Evolutionary conservation across 1,139 yeast genomes (phyloP).

Genomic region (Yamadazyma atmosphaerica): DNA sequence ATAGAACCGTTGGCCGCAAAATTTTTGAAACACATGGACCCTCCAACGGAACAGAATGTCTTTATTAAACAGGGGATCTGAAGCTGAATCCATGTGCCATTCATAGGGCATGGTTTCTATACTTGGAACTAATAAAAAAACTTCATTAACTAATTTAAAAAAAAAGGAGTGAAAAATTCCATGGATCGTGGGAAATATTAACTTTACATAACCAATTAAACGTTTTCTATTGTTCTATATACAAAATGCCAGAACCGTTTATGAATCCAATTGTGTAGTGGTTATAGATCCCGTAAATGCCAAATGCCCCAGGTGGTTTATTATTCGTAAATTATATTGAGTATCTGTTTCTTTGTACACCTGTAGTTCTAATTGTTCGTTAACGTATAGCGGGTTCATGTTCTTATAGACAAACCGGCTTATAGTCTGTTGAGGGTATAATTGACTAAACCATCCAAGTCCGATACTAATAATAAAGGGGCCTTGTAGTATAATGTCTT

Average conservation of each 20-base stretch:
- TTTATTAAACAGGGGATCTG: too few species aligned
- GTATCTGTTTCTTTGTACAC: not conserved
- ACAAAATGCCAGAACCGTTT: not conserved
- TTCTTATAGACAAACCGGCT: constrained; percentile 48
- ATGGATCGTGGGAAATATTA: too few species aligned
- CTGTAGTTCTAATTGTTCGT: constrained; percentile 1
- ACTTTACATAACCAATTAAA: too few species aligned
- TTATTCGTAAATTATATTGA: not conserved
- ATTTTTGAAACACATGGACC: not conserved
- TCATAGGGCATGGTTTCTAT: too few species aligned
- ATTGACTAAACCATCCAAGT: constrained; percentile 47
- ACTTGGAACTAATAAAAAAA: too few species aligned
- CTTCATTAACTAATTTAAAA: too few species aligned
- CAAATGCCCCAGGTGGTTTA: not conserved
- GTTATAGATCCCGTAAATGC: not conserved
- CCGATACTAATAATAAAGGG: constrained; percentile 69
- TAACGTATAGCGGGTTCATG: constrained; percentile 35
- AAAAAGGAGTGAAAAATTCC: too few species aligned
- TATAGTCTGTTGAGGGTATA: constrained; percentile 18
- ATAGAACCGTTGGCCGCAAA: not conserved
- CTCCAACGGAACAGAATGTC: not conserved
- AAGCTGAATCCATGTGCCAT: too few species aligned
- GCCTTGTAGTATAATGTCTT: constrained; percentile 71
- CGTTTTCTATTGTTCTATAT: not conserved
- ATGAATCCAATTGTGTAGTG: not conserved